Conservation (phyloP, 2,329 filamentous ascomycete species). For the Fusarium circinatum region DNA sequence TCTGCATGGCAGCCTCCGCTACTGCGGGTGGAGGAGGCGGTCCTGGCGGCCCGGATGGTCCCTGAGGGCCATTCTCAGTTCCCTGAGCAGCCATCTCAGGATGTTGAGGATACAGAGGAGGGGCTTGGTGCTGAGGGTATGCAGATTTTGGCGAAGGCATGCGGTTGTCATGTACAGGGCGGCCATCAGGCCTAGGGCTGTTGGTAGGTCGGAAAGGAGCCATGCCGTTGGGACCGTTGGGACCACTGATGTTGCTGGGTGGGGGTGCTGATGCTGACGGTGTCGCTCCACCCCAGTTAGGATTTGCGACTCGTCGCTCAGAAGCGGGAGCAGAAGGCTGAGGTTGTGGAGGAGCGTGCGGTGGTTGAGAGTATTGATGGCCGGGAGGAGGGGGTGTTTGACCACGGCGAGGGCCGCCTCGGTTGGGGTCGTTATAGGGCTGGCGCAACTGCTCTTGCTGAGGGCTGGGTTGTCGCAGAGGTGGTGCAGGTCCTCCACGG, state of each 20-base stretch:
- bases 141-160: conserved; percentile 91
- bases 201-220: conserved; percentile 77
- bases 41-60: conserved; percentile 30
- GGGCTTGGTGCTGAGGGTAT: conserved; percentile 79
- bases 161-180: conserved; percentile 83
- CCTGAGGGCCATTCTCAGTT: conserved; percentile 62
- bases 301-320: conserved; percentile 67
- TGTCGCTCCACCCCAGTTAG: conserved; percentile 67
- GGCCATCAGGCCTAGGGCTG: conserved; percentile 85
- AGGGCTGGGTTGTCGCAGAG: conserved; percentile 79
- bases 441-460: conserved; percentile 71
- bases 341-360: conserved; percentile 59
- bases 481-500: conserved; percentile 73
- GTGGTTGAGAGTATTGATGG: conserved; percentile 61
- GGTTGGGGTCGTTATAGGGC: conserved; percentile 65
- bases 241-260: conserved; percentile 51
- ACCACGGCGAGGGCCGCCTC: conserved; percentile 56
- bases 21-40: conserved; percentile 60
- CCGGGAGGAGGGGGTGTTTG: conserved; percentile 53
- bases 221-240: conserved; percentile 60
- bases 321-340: conserved; percentile 60
- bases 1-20: conserved; percentile 73
- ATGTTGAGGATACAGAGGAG: conserved; percentile 73
- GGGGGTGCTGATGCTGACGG: conserved; percentile 54
- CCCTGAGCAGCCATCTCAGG: conserved; percentile 69